These are phyloP conservation scores for Neurospora tetraspora DNA, from an alignment of 495 filamentous ascomycete genomes.

Conservation along the genomic window DNA sequence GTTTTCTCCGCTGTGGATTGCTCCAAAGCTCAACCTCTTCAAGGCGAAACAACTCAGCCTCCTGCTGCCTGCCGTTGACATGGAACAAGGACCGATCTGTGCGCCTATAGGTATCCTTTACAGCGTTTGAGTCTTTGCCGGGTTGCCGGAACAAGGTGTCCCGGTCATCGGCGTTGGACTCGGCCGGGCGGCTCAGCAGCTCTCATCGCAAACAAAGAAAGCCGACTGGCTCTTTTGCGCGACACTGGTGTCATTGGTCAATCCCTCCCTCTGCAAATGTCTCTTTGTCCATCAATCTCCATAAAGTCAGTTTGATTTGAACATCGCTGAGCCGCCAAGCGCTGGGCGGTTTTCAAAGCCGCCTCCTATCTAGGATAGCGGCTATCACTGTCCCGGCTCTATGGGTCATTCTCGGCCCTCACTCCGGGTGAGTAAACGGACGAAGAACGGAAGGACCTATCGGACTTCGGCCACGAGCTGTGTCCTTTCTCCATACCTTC, in stretches of 20 bases:
- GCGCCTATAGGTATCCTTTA: not conserved
- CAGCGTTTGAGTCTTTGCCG: not conserved
- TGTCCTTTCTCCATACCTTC: not conserved
- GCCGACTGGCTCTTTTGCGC: not conserved
- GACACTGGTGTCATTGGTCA: not conserved
- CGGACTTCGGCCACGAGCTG: not conserved
- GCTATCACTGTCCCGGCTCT: not conserved
- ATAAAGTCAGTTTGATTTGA: not conserved
- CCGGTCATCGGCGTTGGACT: not conserved
- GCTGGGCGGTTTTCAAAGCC: not conserved
- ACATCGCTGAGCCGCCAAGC: not conserved
- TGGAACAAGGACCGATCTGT: not conserved
- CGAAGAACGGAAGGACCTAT: not conserved
- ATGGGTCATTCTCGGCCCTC: not conserved
- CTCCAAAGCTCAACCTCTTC: not conserved
- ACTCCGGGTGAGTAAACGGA: not conserved
- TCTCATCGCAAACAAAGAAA: not conserved
- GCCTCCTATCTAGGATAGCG: not conserved
- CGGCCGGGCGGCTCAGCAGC: not conserved
- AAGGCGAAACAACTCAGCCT: not conserved
- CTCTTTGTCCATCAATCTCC: not conserved
- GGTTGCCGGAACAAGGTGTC: not conserved
- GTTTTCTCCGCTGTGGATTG: not conserved
- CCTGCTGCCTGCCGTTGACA: not conserved
- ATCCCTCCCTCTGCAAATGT: not conserved